Evolutionary conservation across 768 basidiomycete genomes (phyloP), one percentile per base, ranked within the genome.

Genomic region (Lactarius indigo): DNA sequence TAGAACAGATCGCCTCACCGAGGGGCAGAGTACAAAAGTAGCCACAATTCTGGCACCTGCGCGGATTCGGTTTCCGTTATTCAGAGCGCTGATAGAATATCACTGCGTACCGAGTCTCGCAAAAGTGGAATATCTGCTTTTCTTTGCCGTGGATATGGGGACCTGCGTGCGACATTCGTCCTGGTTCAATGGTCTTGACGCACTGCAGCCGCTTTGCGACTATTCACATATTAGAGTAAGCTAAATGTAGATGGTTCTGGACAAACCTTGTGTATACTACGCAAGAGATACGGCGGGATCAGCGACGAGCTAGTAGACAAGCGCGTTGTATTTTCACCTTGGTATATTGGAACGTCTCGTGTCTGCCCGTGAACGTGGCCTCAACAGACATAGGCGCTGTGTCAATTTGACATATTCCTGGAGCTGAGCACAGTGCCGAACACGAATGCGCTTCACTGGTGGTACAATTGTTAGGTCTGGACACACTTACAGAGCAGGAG

Each of bases 341-440:
- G 0, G 87, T 88, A 57, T 84, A 88, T 70, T 85, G 82, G 69
- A 87, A 88, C 0, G 82, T 84, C 66, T 86, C 84, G 58, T 87
- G 83, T 63, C 74, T 77, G 1, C 87, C 87, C 0, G 81, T 83
- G 69, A 88, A 88, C 0, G 85, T 87, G 7, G 85, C 84, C 70
- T 87, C 84, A 33, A 88, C 80, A 0, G 86, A 83, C 61, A 83
- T 81, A 1, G 87, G 87, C 0, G 80, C 76, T 0, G 80, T 85
- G 61, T 87, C 82, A 10, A 88, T 86, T 60, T 86, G 79, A 63
- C 87, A 88, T 26, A 82, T 83, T 5, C 87, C 87, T 0, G 72
- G 70, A 0, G 79, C 75, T n/a, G 75, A 70, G 65, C 87, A 88
- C 2, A 76, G 44, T 0, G 77, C 73, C 15, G 71, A 62, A 65